Evolutionary conservation across 2,329 filamentous ascomycete genomes (phyloP).

Genomic region (Myriangium duriaei): DNA sequence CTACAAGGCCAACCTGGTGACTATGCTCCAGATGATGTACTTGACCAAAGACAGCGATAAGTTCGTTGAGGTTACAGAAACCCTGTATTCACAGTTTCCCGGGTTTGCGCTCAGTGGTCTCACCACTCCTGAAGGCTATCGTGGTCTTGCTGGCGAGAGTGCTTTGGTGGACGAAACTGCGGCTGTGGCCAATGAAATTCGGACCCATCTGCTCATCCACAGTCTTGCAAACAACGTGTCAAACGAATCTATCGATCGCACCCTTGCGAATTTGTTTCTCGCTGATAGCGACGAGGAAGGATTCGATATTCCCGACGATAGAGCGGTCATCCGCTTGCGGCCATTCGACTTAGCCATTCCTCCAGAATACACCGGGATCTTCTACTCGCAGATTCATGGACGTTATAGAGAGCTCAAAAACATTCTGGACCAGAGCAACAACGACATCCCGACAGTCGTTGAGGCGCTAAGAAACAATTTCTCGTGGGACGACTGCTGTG

Average conservation of each 20-base stretch:
- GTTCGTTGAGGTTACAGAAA: constrained; percentile 20
- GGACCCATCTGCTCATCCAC: constrained; percentile 32
- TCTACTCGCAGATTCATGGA: constrained; percentile 4
- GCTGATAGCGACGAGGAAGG: not conserved
- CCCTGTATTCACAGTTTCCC: constrained; percentile 26
- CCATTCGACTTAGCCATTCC: not conserved
- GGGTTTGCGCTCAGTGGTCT: constrained; percentile 20
- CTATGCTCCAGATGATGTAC: constrained; percentile 28
- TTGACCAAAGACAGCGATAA: constrained; percentile 19
- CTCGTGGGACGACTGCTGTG: constrained; percentile 5
- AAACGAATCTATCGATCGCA: constrained; percentile 27
- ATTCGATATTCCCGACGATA: constrained; percentile 5
- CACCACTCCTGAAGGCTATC: not conserved
- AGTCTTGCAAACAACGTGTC: constrained; percentile 4
- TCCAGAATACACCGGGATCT: not conserved
- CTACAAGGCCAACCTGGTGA: constrained; percentile 32
- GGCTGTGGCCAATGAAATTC: constrained; percentile 38
- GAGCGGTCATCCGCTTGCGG: constrained; percentile 1
- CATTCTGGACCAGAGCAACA: constrained; percentile 1
- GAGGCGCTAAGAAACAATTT: not conserved
- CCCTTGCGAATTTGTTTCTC: constrained; percentile 30
- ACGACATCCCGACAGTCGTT: not conserved
- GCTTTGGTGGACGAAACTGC: constrained; percentile 32
- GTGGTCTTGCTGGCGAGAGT: constrained; percentile 26
- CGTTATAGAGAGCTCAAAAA: not conserved